phyloP scores from a whole-genome alignment of 495 filamentous ascomycete species.

The Parathielavia hyrcaniae region DNA sequence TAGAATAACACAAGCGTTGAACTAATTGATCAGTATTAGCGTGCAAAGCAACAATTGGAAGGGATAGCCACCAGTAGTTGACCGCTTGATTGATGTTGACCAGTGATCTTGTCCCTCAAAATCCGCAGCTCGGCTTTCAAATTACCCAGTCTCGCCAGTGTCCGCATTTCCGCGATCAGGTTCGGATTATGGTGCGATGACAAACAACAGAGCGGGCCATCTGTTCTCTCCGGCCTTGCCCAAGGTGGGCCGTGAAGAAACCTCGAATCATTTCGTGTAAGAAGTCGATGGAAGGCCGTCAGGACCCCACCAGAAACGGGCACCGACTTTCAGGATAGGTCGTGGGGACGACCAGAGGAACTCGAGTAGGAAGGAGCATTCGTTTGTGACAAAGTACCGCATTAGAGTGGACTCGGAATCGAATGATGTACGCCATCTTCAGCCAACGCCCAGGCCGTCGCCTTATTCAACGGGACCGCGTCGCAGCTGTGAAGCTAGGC shows the following conservation, averaged over 20 bases:
- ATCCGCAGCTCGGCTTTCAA: background rate
- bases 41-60: background rate
- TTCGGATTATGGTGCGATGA: constrained; percentile 12
- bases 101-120: background rate
- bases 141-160: too few relatives aligned
- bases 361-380: background rate
- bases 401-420: too few relatives aligned
- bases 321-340: too few relatives aligned
- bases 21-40: background rate
- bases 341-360: background rate
- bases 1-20: background rate
- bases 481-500: background rate
- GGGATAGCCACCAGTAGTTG: too few relatives aligned
- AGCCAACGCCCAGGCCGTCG: too few relatives aligned
- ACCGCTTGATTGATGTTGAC: too few relatives aligned
- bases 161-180: background rate
- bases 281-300: background rate
- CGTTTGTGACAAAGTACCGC: too few relatives aligned
- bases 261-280: background rate
- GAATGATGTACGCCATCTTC: too few relatives aligned
- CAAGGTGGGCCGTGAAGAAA: background rate
- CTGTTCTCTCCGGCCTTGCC: background rate
- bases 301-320: background rate
- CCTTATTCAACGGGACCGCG: background rate
- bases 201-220: constrained; percentile 1